Base-by-base conservation (phyloP, 1,284 basidiomycete genomes). In the Tylopilus orsonianus region DNA sequence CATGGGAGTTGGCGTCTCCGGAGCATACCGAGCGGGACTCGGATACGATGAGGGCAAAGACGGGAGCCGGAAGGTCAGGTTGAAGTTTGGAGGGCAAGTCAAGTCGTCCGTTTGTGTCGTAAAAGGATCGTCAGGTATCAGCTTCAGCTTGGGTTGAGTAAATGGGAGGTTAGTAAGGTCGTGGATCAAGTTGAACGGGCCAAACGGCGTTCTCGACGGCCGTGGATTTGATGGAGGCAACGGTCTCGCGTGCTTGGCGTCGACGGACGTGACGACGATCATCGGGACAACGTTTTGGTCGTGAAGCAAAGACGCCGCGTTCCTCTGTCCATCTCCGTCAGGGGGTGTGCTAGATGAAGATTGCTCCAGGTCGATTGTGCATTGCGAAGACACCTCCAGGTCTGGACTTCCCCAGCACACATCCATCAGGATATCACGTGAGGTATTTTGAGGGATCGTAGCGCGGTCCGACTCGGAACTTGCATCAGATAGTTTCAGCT, bases 181-280 rank as follows among this genome's bases (percentile, higher is more conserved):
- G 6, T 65, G 45, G 18, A 20, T n/a, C 26, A 48, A n/a, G 37
- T 52, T 52, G 26, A 50, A 49, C 12, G 38, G 32, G 19, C 54
- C 18, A 19, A 63, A 44, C 13, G 55, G 63, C 13, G 49, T 45
- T 27, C 48, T 51, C 12, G 51, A 49, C 10, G 49, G 41, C 9
- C 46, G 50, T 8, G 26, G 43, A 13, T 41, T 8, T 0, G 61
- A 66, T 0, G 34, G 42, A 4, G 51, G 55, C 8, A 62, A 41
- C 2, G 52, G 64, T 44, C 46, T 66, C 0, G 51, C 32, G 18
- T 62, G 49, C 12, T 66, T 62, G 24, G 64, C 55, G 12, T 52
- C 62, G 13, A 52, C 61, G 27, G 61, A 67, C 4, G 61, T 66
- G 49, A 64, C 36, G 16, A 64, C 30, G 35, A 64, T 65, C 47